These are phyloP conservation scores for Nemania serpens DNA, from an alignment of 2,329 filamentous ascomycete species.

Conservation along the genomic window DNA sequence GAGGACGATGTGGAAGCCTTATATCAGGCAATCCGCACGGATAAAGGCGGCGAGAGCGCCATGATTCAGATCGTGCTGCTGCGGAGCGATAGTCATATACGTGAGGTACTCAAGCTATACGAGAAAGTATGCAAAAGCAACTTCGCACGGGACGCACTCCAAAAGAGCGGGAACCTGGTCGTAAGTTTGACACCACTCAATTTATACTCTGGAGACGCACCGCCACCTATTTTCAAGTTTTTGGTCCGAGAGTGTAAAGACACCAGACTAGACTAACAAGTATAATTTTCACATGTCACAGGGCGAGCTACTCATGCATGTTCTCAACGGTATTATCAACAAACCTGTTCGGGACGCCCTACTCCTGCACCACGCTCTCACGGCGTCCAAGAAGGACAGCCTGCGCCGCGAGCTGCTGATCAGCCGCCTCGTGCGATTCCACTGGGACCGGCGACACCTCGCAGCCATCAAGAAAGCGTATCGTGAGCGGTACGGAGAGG, in stretches of 20 bases:
- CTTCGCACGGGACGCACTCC: slow-evolving; percentile 85
- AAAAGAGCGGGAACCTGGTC: slow-evolving; percentile 89
- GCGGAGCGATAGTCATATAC: slow-evolving; percentile 79
- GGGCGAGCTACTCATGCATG: slow-evolving; percentile 93
- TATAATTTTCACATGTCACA: slow-evolving; percentile 44
- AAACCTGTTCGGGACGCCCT: slow-evolving; percentile 90
- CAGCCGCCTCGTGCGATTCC: slow-evolving; percentile 82
- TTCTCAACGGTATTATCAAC: slow-evolving; percentile 96
- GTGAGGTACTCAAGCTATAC: slow-evolving; percentile 79
- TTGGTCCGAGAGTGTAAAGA: not conserved
- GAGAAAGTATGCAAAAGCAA: slow-evolving; percentile 75
- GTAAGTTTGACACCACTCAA: slow-evolving; percentile 57
- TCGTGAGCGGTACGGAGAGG: slow-evolving; percentile 72
- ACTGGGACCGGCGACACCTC: slow-evolving; percentile 89
- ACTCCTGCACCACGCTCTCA: slow-evolving; percentile 87
- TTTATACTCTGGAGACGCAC: not conserved
- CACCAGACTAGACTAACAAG: not conserved
- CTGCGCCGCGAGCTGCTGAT: slow-evolving; percentile 86
- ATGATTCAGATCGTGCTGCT: slow-evolving; percentile 86
- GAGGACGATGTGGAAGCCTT: slow-evolving; percentile 75
- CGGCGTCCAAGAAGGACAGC: slow-evolving; percentile 69
- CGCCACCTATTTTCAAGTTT: not conserved
- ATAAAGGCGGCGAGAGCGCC: slow-evolving; percentile 81
- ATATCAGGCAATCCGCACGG: slow-evolving; percentile 67
- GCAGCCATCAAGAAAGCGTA: slow-evolving; percentile 80